Evolutionary conservation across 345 rosid species (phyloP).

Genomic region (Lenwebbia sp.): DNA sequence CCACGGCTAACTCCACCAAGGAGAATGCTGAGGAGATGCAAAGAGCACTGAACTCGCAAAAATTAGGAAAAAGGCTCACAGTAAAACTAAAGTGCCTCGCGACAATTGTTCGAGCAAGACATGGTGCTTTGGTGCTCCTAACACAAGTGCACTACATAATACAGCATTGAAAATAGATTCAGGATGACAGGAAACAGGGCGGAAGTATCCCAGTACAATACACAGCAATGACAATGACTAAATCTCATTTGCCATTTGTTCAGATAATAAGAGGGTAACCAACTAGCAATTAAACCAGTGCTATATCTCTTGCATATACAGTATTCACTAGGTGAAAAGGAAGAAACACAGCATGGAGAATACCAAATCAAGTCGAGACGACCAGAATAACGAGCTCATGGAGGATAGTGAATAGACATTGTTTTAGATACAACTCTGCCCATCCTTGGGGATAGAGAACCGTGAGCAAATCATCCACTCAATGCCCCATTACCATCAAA

Average conservation of each 20-base stretch:
- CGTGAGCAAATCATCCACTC: not conserved
- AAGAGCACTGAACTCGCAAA: not conserved
- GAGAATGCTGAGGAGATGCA: not conserved
- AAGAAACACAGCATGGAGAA: not conserved
- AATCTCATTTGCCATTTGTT: not conserved
- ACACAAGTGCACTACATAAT: not conserved
- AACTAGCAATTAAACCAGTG: not conserved
- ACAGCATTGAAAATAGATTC: not conserved
- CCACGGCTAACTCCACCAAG: not conserved
- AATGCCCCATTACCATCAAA: not conserved
- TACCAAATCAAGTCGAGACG: not conserved
- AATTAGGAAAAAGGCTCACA: not conserved
- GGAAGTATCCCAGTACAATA: not conserved
- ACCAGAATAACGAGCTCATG: not conserved
- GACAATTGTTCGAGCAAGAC: too few relatives aligned
- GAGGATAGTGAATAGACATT: not conserved
- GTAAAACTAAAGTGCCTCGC: not conserved
- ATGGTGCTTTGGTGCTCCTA: too few relatives aligned
- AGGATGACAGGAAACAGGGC: not conserved
- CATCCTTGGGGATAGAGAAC: not conserved
- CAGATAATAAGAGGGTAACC: not conserved
- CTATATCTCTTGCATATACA: slow-evolving; percentile 9
- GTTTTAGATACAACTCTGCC: not conserved
- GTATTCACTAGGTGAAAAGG: not conserved
- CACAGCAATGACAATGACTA: not conserved